Conservation (phyloP, 108 stramenopile species). For the Aurantiochytrium sp. region DNA sequence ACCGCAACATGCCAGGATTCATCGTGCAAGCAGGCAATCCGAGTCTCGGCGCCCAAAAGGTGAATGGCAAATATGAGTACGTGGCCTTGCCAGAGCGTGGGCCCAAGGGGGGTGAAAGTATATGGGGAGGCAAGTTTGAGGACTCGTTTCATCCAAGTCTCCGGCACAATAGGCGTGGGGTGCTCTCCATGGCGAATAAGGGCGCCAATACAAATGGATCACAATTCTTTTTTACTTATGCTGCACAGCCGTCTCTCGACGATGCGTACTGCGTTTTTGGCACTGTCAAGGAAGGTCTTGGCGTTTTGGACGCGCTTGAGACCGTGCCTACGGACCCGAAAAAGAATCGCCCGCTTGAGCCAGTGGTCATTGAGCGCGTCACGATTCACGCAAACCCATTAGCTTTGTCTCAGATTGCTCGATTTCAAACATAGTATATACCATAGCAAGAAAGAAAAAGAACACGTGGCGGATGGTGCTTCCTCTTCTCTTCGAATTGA, state of each 20-base stretch:
- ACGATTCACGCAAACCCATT: constrained; percentile 95
- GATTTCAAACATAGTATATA: too few relatives aligned
- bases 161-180: constrained; percentile 74
- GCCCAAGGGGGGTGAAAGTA: constrained; percentile 70
- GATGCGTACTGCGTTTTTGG: constrained; percentile 92
- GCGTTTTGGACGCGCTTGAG: constrained; percentile 86
- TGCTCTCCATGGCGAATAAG: constrained; percentile 85
- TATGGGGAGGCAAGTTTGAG: constrained; percentile 86
- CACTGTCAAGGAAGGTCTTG: constrained; percentile 79
- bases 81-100: background rate
- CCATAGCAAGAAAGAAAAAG: too few relatives aligned
- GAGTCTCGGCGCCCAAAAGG: constrained; percentile 32
- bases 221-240: constrained; percentile 91
- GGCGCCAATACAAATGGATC: constrained; percentile 70
- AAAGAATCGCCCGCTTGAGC: constrained; percentile 72
- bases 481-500: too few relatives aligned
- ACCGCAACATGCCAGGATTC: constrained; percentile 85
- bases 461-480: too few relatives aligned
- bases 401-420: constrained; percentile 26
- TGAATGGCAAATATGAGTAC: constrained; percentile 21
- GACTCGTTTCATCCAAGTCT: constrained; percentile 89
- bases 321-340: constrained; percentile 72
- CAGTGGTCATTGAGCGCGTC: constrained; percentile 68
- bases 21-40: constrained; percentile 97
- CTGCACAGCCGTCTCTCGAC: constrained; percentile 82